Conservation (phyloP, 495 filamentous ascomycete genomes). For the Penicillium cinerascens region DNA sequence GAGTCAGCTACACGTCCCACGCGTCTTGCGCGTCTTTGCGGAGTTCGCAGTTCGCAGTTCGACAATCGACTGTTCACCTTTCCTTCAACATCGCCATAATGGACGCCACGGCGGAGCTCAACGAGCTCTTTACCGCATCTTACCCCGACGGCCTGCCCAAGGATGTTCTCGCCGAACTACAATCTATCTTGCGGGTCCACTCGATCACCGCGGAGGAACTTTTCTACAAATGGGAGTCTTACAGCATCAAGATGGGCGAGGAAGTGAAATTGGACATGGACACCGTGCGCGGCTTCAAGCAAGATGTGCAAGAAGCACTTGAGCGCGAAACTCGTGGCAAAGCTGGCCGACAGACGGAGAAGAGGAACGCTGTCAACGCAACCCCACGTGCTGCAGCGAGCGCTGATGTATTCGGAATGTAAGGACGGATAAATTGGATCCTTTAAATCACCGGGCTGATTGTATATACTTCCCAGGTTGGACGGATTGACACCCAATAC, state of each 20-base stretch:
- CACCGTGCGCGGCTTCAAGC: slow-evolving; percentile 72
- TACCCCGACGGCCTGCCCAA: slow-evolving; percentile 56
- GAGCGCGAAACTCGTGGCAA: slow-evolving; percentile 67
- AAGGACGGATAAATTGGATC: slow-evolving; percentile 20
- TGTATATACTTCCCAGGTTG: slow-evolving; percentile 47
- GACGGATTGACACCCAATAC: slow-evolving; percentile 75
- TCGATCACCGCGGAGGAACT: slow-evolving; percentile 73
- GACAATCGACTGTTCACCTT: not conserved
- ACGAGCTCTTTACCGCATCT: slow-evolving; percentile 60
- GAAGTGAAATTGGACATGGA: slow-evolving; percentile 67
- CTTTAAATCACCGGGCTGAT: not conserved
- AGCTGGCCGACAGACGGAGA: slow-evolving; percentile 57
- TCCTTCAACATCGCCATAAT: slow-evolving; percentile 10
- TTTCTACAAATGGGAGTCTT: slow-evolving; percentile 97
- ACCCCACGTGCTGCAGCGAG: slow-evolving; percentile 62
- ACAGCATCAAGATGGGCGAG: slow-evolving; percentile 89
- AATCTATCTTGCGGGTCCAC: slow-evolving; percentile 80
- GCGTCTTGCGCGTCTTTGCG: slow-evolving; percentile 19
- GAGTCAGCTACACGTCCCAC: slow-evolving; percentile 23
- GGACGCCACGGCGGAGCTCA: slow-evolving; percentile 53
- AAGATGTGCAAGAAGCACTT: slow-evolving; percentile 77
- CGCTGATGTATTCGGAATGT: slow-evolving; percentile 83
- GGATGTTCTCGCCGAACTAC: slow-evolving; percentile 73
- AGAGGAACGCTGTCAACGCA: slow-evolving; percentile 50
- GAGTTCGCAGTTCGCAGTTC: slow-evolving; percentile 6